Conservation (phyloP, 306 rosid species). For the Vigna angularis region DNA sequence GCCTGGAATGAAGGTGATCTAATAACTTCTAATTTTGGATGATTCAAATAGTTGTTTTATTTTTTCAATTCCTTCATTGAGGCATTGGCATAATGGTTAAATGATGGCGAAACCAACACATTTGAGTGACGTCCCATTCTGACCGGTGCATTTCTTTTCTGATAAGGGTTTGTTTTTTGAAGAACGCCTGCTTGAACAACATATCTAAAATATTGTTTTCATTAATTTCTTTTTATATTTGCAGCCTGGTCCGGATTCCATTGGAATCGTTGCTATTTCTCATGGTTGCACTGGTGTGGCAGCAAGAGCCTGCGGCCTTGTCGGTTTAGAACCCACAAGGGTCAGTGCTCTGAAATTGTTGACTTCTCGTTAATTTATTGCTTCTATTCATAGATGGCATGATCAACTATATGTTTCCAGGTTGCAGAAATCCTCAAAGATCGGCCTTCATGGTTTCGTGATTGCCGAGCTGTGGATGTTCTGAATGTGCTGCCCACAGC, state of each 20-base stretch:
- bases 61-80: neutral
- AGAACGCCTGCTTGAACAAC: neutral
- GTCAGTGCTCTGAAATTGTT: slow-evolving; percentile 53
- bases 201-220: slow-evolving; percentile 1
- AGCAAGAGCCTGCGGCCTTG: slow-evolving; percentile 99
- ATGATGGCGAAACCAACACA: neutral
- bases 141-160: neutral
- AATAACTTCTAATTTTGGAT: neutral
- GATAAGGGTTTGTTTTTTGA: neutral
- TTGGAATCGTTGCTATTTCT: slow-evolving; percentile 99
- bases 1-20: slow-evolving; percentile 99
- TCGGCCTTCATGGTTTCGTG: slow-evolving; percentile 94
- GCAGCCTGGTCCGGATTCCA: slow-evolving; percentile 99
- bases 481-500: slow-evolving; percentile 94
- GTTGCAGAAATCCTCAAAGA: slow-evolving; percentile 99
- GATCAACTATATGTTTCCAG: slow-evolving; percentile 54
- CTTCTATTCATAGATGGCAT: slow-evolving; percentile 27
- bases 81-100: slow-evolving; percentile 3
- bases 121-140: neutral
- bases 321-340: slow-evolving; percentile 99
- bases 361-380: neutral
- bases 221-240: slow-evolving; percentile 32
- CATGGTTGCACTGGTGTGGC: slow-evolving; percentile 99
- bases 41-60: slow-evolving; percentile 2
- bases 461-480: slow-evolving; percentile 98